phyloP scores from a whole-genome alignment of 2,329 filamentous ascomycete genomes.

The Penicillium sp. region DNA sequence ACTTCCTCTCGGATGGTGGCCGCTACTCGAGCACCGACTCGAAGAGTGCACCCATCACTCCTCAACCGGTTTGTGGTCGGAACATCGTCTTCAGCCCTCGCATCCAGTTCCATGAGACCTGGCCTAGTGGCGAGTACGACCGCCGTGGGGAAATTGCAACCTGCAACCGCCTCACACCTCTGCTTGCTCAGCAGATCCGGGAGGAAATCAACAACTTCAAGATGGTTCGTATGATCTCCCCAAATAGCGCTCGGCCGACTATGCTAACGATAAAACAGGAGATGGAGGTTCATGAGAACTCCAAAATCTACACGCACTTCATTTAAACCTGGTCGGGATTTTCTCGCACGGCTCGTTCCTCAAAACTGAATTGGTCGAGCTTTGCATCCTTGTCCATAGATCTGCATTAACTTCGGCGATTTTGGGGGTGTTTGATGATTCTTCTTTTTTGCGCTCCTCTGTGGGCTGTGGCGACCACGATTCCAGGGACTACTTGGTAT shows the following conservation, averaged over 20 bases:
- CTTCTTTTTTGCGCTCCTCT: constrained; percentile 3
- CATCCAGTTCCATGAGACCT: constrained; percentile 93
- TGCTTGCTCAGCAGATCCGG: constrained; percentile 98
- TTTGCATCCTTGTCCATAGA: constrained; percentile 26
- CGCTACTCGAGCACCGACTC: constrained; percentile 68
- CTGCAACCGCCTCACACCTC: constrained; percentile 93
- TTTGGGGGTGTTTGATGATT: constrained; percentile 22
- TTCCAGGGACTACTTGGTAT: background rate
- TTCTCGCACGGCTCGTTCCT: constrained; percentile 15
- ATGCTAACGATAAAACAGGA: constrained; percentile 62
- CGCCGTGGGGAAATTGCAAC: constrained; percentile 93
- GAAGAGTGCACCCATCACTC: constrained; percentile 77
- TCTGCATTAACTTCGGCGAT: constrained; percentile 27
- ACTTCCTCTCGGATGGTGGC: constrained; percentile 71
- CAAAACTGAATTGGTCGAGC: constrained; percentile 9
- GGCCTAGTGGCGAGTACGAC: constrained; percentile 93
- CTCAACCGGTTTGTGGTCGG: constrained; percentile 51
- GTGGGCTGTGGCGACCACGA: constrained; percentile 1
- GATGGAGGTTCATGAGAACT: constrained; percentile 99
- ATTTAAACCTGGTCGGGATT: constrained; percentile 63
- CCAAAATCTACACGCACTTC: constrained; percentile 99
- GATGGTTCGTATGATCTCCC: constrained; percentile 65
- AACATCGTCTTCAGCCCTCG: constrained; percentile 80
- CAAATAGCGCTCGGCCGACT: background rate
- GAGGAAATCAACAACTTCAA: constrained; percentile 99